A percentile compares a stretch with the other conserved stretches of the same genome.
These are phyloP conservation scores for Sporothrix phasma DNA, from an alignment of 2,329 filamentous ascomycete genomes.

Conservation along the genomic window DNA sequence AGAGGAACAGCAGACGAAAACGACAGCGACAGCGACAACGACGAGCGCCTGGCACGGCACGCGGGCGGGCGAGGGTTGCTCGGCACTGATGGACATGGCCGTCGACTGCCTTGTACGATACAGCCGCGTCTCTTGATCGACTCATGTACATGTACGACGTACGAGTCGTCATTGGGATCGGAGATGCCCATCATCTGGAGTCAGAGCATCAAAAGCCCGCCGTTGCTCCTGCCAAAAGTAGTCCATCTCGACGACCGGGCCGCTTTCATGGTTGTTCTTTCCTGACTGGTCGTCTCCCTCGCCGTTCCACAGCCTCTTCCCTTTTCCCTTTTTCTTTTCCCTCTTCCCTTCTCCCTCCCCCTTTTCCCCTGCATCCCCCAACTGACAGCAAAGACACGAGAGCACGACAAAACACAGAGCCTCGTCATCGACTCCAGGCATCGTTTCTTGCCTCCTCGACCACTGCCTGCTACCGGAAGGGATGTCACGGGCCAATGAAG, in stretches of 20 bases:
- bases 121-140: background rate
- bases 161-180: too few relatives aligned
- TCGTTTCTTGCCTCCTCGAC: too few relatives aligned
- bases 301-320: too few relatives aligned
- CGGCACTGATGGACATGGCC: constrained; percentile 1
- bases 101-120: too few relatives aligned
- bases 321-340: background rate
- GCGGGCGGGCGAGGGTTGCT: background rate
- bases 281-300: background rate
- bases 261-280: background rate
- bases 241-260: background rate
- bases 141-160: too few relatives aligned
- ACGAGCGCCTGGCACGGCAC: background rate
- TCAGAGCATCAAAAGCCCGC: too few relatives aligned
- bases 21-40: too few relatives aligned
- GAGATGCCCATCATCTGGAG: background rate
- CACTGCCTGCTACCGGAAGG: background rate
- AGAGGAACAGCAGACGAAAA: too few relatives aligned
- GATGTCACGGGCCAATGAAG: constrained; percentile 4
- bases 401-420: background rate
- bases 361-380: background rate
- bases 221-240: background rate
- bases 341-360: background rate
- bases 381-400: background rate
- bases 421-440: too few relatives aligned